Percentiles rank a stretch among this genome's conserved stretches.
These are phyloP conservation scores for Fusarium camptoceras DNA, from an alignment of 2,329 filamentous ascomycete genomes.

Conservation along the genomic window DNA sequence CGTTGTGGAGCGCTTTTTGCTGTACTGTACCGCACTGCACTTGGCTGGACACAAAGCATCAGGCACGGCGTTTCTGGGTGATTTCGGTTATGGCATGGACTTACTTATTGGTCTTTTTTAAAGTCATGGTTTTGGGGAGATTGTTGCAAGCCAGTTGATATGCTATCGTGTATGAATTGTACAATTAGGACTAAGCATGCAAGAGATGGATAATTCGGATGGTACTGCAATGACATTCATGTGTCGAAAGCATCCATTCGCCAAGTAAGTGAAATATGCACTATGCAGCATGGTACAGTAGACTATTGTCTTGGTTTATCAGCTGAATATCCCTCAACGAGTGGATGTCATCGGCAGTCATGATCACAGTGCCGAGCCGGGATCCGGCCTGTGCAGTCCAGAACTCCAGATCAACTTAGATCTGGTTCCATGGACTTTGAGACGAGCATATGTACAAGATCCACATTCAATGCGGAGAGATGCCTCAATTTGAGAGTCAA, in stretches of 20 bases:
- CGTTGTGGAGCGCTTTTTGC: conserved; percentile 39
- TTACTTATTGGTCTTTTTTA: background rate
- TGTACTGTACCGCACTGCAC: conserved; percentile 8
- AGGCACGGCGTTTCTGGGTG: conserved; percentile 36
- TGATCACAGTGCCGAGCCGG: conserved; percentile 15
- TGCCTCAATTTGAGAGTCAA: background rate
- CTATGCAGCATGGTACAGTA: background rate
- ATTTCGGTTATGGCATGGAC: conserved; percentile 6
- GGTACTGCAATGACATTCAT: background rate
- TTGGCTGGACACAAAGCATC: conserved; percentile 38
- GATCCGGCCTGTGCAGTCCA: conserved; percentile 9
- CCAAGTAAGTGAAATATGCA: conserved; percentile 10
- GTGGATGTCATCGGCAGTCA: conserved; percentile 14
- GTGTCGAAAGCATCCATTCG: conserved; percentile 3
- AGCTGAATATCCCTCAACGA: background rate
- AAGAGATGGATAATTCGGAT: conserved; percentile 13
- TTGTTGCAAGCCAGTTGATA: conserved; percentile 24
- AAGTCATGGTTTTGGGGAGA: conserved; percentile 16
- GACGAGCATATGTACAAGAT: conserved; percentile 1
- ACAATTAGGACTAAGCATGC: conserved; percentile 16
- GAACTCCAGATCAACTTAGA: conserved; percentile 16
- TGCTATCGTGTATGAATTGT: conserved; percentile 3
- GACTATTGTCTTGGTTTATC: background rate
- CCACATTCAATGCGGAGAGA: conserved; percentile 28
- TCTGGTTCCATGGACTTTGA: conserved; percentile 3